Conservation (phyloP, 2,329 filamentous ascomycete species). For the Fulvia fulva region DNA sequence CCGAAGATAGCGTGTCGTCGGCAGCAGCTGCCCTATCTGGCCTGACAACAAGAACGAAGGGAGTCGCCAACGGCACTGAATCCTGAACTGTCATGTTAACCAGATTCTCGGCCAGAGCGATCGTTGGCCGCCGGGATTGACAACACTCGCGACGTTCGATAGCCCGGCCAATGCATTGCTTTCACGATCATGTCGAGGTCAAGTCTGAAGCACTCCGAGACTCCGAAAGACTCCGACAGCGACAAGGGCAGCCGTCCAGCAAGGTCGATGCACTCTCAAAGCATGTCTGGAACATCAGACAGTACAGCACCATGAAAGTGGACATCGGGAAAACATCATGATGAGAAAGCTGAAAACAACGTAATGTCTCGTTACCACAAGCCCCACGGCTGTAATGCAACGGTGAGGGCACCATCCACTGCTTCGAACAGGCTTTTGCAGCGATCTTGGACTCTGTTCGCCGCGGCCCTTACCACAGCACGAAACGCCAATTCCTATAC, state of each 20-base stretch:
- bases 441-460: too few relatives aligned
- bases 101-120: not conserved
- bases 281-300: not conserved
- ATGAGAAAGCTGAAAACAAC: not conserved
- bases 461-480: too few relatives aligned
- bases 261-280: not conserved
- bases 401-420: too few relatives aligned
- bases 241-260: not conserved
- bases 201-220: not conserved
- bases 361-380: not conserved
- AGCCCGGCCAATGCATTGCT: too few relatives aligned
- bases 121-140: not conserved
- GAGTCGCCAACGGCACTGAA: not conserved
- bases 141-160: too few relatives aligned
- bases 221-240: not conserved
- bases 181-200: not conserved
- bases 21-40: conserved; percentile 10
- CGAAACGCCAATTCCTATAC: too few relatives aligned
- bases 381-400: not conserved
- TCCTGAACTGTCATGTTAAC: too few relatives aligned
- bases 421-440: too few relatives aligned
- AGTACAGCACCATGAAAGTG: not conserved
- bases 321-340: not conserved
- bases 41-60: not conserved
- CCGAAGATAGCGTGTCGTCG: conserved; percentile 1